Conservation (phyloP, 805 yeast species). For the Torulaspora quercuum region DNA sequence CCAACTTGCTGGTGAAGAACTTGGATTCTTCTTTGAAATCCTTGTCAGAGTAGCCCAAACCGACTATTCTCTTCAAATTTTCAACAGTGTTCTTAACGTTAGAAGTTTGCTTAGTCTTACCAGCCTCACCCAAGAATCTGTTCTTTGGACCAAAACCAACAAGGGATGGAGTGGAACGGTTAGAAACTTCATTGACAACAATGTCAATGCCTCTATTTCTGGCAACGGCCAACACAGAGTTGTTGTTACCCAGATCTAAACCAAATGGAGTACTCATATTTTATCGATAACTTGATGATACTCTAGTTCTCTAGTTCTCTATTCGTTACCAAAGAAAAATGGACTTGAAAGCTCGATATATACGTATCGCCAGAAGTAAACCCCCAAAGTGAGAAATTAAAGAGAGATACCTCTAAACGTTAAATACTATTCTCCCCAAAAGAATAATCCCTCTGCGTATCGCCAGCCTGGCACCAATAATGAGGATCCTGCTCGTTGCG, state of each 20-base stretch:
- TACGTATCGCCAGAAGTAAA: too few species aligned
- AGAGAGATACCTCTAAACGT: too few species aligned
- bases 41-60: slow-evolving; percentile 62
- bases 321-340: too few species aligned
- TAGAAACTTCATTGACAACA: slow-evolving; percentile 96
- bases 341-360: too few species aligned
- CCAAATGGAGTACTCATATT: slow-evolving; percentile 92
- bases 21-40: slow-evolving; percentile 72
- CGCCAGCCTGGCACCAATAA: too few species aligned
- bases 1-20: slow-evolving; percentile 69
- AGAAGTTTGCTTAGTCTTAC: slow-evolving; percentile 94
- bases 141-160: slow-evolving; percentile 89
- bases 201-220: slow-evolving; percentile 98
- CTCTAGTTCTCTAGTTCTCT: too few species aligned
- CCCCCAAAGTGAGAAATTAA: too few species aligned
- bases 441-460: slow-evolving; percentile 1
- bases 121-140: slow-evolving; percentile 93
- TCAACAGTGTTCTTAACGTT: slow-evolving; percentile 95
- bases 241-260: slow-evolving; percentile 94
- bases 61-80: slow-evolving; percentile 88
- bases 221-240: slow-evolving; percentile 93
- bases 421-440: slow-evolving; percentile 1
- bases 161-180: slow-evolving; percentile 89
- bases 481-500: too few species aligned
- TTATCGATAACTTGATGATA: too few species aligned